Percentiles rank a stretch among this genome's conserved stretches.
Conservation (phyloP, 2,329 filamentous ascomycete genomes). For the Trichophyton mentagrophytes region DNA sequence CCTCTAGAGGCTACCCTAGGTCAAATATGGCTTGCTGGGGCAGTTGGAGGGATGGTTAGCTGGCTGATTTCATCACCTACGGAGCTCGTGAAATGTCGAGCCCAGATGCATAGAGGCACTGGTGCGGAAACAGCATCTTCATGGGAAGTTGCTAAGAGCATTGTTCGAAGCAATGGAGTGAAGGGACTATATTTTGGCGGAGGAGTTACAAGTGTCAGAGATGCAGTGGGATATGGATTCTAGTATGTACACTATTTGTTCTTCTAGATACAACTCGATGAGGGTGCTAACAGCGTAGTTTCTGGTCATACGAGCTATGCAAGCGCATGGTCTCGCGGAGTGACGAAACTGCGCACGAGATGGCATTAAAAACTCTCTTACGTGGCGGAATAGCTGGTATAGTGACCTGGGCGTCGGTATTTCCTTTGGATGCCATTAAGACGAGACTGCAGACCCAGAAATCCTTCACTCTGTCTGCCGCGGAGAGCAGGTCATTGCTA, state of each 20-base stretch:
- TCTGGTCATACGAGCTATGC: slow-evolving; percentile 77
- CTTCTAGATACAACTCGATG: neutral
- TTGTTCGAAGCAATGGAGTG: slow-evolving; percentile 47
- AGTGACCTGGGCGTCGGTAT: slow-evolving; percentile 78
- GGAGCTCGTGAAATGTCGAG: slow-evolving; percentile 79
- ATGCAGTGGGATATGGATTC: slow-evolving; percentile 90
- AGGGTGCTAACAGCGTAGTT: slow-evolving; percentile 34
- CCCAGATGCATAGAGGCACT: slow-evolving; percentile 48
- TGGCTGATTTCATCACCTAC: slow-evolving; percentile 81
- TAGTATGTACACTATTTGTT: slow-evolving; percentile 44
- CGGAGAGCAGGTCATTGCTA: slow-evolving; percentile 18
- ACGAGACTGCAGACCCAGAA: slow-evolving; percentile 74
- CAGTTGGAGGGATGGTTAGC: slow-evolving; percentile 67
- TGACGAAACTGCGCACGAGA: slow-evolving; percentile 36
- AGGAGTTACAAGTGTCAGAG: slow-evolving; percentile 64
- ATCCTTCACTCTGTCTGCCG: slow-evolving; percentile 2
- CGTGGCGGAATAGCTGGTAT: slow-evolving; percentile 82
- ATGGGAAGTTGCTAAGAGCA: slow-evolving; percentile 50
- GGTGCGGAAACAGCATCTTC: slow-evolving; percentile 31
- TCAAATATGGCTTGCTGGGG: slow-evolving; percentile 68
- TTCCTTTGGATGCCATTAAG: slow-evolving; percentile 85
- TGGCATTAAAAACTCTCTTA: slow-evolving; percentile 54
- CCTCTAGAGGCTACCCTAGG: slow-evolving; percentile 40
- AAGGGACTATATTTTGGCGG: slow-evolving; percentile 72
- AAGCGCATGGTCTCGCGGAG: slow-evolving; percentile 45